A percentile compares a stretch with the other conserved stretches of the same genome.
phyloP scores from a whole-genome alignment of 2,329 filamentous ascomycete genomes.

The Didymella lethalis region DNA sequence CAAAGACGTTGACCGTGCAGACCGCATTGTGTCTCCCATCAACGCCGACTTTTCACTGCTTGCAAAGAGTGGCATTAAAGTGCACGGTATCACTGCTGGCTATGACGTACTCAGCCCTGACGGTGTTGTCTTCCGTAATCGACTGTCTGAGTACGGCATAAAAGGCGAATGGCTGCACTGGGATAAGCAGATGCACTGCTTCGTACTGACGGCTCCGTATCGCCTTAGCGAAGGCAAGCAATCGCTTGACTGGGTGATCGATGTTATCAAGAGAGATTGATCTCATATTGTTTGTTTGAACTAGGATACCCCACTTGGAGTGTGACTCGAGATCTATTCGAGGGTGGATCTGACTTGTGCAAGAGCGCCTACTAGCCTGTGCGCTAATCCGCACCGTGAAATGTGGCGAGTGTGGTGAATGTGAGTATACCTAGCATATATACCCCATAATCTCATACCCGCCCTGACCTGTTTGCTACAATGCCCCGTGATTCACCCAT shows the following conservation, averaged over 20 bases:
- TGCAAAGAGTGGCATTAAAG: conserved; percentile 52
- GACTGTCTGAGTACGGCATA: conserved; percentile 53
- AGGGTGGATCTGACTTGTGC: no score
- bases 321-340: not conserved
- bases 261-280: conserved; percentile 44
- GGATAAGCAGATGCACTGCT: conserved; percentile 69
- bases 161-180: conserved; percentile 65
- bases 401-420: not conserved
- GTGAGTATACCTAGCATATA: not conserved
- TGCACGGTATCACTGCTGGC: conserved; percentile 62
- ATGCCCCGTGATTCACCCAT: no score
- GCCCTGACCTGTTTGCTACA: not conserved
- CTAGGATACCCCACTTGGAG: conserved; percentile 5
- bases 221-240: conserved; percentile 58
- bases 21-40: conserved; percentile 60
- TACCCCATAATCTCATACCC: not conserved
- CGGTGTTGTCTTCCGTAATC: conserved; percentile 58
- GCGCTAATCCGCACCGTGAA: not conserved
- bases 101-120: conserved; percentile 64
- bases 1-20: conserved; percentile 51
- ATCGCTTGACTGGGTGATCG: conserved; percentile 57
- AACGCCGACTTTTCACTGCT: conserved; percentile 55
- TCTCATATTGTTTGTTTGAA: not conserved
- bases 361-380: not conserved
- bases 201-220: conserved; percentile 61